phyloP scores from a whole-genome alignment of 257 asterid genomes.

The Perilla frutescens region DNA sequence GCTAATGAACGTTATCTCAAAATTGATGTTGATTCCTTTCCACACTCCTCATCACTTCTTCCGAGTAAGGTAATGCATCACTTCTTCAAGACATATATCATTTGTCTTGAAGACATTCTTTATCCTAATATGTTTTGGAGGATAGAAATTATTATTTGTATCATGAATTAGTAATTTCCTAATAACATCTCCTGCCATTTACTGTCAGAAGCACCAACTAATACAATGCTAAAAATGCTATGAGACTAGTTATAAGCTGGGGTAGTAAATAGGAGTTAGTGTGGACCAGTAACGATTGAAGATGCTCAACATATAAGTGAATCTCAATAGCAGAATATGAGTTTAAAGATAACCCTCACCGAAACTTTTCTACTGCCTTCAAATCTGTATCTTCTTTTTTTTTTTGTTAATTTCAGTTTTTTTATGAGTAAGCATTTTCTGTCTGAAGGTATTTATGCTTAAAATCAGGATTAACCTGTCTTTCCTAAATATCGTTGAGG shows the following conservation, averaged over 20 bases:
- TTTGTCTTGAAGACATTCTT: slow-evolving; percentile 18
- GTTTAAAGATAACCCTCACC: neutral
- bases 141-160: neutral
- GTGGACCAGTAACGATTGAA: neutral
- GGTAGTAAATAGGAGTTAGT: neutral
- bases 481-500: neutral
- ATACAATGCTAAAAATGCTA: slow-evolving; percentile 15
- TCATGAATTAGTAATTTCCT: slow-evolving; percentile 10
- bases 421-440: neutral
- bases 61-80: slow-evolving; percentile 57
- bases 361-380: neutral
- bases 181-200: neutral
- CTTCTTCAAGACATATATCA: too few relatives aligned
- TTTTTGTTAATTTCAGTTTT: neutral
- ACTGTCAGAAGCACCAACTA: slow-evolving; percentile 8
- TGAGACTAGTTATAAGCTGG: neutral
- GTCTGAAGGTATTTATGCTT: neutral
- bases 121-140: slow-evolving; percentile 3
- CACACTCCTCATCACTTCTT: slow-evolving; percentile 71
- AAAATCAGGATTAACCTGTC: neutral
- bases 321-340: neutral
- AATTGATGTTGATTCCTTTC: slow-evolving; percentile 67
- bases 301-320: neutral
- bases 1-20: slow-evolving; percentile 53
- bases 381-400: neutral